Conservation (phyloP, 169 alveolate genomes). For the Sarcocystis neurona region DNA sequence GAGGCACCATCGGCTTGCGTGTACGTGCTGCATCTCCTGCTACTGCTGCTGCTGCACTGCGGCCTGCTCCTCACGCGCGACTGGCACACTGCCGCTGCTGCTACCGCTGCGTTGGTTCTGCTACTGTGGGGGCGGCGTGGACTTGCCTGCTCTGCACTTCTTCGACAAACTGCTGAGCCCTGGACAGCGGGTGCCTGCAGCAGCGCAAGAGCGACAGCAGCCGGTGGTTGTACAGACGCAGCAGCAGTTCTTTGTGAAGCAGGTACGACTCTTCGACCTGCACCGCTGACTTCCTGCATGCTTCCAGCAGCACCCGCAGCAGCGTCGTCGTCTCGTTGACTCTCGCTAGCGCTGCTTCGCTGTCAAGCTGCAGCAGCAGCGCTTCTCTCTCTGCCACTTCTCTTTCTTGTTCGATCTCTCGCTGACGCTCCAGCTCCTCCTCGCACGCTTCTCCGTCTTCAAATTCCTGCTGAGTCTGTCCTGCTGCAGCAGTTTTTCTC, state of each 20-base stretch:
- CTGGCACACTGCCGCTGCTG: too few relatives aligned
- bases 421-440: background rate
- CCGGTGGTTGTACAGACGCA: conserved; percentile 61
- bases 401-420: background rate
- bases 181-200: conserved; percentile 51
- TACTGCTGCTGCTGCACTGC: too few relatives aligned
- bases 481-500: background rate
- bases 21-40: too few relatives aligned
- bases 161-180: conserved; percentile 57
- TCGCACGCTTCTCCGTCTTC: background rate
- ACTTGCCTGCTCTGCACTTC: conserved; percentile 39
- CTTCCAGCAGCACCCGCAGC: conserved; percentile 45
- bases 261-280: conserved; percentile 42
- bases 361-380: conserved; percentile 38
- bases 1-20: too few relatives aligned
- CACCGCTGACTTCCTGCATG: conserved; percentile 49
- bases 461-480: background rate
- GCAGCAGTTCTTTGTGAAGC: conserved; percentile 50
- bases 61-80: too few relatives aligned
- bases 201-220: conserved; percentile 65
- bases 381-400: background rate
- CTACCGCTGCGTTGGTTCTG: too few relatives aligned
- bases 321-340: conserved; percentile 48
- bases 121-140: too few relatives aligned
- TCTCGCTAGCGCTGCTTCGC: conserved; percentile 45